Evolutionary conservation across 148 eudicot species (phyloP).

Genomic region (Arctostaphylos glauca): DNA sequence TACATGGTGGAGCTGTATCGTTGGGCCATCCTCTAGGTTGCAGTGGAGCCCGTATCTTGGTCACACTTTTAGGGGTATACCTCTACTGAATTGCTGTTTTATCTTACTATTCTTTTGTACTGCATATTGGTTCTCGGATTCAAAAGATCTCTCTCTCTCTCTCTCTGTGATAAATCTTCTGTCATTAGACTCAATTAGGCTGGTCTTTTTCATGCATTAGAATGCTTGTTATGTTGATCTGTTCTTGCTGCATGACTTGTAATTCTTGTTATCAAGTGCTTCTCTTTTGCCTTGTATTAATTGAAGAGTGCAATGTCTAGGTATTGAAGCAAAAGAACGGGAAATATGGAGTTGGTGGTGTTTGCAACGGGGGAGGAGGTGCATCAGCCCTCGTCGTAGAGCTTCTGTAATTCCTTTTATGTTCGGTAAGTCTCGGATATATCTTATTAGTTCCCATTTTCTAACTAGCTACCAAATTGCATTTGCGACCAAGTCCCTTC

Average conservation of each 20-base stretch:
- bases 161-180: too few relatives aligned
- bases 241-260: background rate
- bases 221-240: background rate
- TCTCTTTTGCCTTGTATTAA: slow-evolving; percentile 6
- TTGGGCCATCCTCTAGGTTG: slow-evolving; percentile 99
- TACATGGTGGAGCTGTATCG: slow-evolving; percentile 97
- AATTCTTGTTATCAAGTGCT: background rate
- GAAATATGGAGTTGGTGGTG: slow-evolving; percentile 84
- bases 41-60: slow-evolving; percentile 97
- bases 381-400: slow-evolving; percentile 92
- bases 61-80: slow-evolving; percentile 90
- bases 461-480: background rate
- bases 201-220: background rate
- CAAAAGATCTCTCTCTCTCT: background rate
- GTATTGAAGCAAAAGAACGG: slow-evolving; percentile 82
- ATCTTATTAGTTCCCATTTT: background rate
- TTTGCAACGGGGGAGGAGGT: slow-evolving; percentile 99
- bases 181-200: background rate
- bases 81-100: slow-evolving; percentile 7
- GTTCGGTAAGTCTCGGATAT: slow-evolving; percentile 28
- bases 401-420: slow-evolving; percentile 46
- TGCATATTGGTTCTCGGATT: background rate
- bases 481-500: background rate
- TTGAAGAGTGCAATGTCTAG: slow-evolving; percentile 27
- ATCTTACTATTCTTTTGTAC: background rate